Evolutionary conservation across 139 green algal species (phyloP).

Genomic region (Dunaliella primolecta): DNA sequence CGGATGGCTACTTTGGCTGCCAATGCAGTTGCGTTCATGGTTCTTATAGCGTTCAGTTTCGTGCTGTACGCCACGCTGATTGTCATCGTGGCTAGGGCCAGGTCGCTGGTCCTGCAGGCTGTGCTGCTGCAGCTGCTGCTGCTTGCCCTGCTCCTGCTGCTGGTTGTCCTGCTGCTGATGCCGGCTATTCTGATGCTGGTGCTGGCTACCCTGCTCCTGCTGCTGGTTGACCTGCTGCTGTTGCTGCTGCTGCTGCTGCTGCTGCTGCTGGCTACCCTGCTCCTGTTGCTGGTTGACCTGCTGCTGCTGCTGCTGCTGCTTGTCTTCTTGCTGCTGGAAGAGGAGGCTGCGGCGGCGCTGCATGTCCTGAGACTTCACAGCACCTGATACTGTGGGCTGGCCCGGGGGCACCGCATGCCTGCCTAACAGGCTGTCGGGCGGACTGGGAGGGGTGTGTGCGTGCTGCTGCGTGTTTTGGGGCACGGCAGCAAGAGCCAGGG

Average conservation of each 20-base stretch:
- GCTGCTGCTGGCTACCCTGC: not conserved
- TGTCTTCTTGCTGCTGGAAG: not conserved
- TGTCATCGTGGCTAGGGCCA: no score
- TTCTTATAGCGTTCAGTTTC: no score
- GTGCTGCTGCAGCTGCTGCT: not conserved
- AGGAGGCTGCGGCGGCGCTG: no score
- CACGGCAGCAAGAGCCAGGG: not conserved
- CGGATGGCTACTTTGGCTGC: no score
- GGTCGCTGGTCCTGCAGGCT: not conserved
- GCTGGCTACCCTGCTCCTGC: not conserved
- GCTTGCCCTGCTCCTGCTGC: not conserved
- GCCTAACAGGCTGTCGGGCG: no score
- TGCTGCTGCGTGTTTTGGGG: no score
- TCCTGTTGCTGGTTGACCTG: not conserved
- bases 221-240: not conserved
- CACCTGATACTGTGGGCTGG: no score
- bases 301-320: not conserved
- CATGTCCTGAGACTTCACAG: no score
- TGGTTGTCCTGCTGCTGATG: not conserved
- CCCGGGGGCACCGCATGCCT: no score
- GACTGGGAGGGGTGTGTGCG: no score
- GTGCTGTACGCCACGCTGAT: no score
- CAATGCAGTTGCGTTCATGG: no score
- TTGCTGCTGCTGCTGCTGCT: not conserved
- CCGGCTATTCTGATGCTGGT: not conserved